These are phyloP conservation scores for Oligophagozyma castellii DNA, from an alignment of 1,139 yeast genomes.

Conservation along the genomic window DNA sequence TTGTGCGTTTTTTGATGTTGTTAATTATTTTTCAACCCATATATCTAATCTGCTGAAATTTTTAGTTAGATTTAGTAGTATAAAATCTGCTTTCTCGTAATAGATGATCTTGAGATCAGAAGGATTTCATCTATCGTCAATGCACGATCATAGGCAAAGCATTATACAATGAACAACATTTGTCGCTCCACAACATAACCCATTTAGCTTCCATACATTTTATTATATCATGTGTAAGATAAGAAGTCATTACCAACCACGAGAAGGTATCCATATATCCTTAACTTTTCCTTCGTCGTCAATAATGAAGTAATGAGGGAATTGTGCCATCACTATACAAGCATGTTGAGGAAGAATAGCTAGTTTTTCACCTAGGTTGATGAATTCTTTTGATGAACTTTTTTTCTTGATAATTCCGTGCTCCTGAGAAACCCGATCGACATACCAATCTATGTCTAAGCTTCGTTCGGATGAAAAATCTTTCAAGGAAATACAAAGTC, in stretches of 20 bases:
- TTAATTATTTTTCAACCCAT: no score
- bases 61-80: no score
- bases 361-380: conserved; percentile 39
- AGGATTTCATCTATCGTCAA: no score
- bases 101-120: no score
- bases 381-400: conserved; percentile 3
- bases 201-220: no score
- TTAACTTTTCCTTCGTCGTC: conserved; percentile 36
- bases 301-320: conserved; percentile 43
- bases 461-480: conserved; percentile 4
- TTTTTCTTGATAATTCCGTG: conserved; percentile 43
- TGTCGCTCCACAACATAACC: no score
- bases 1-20: no score
- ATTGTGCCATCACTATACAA: conserved; percentile 59
- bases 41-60: no score
- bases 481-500: conserved; percentile 23
- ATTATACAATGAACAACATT: no score
- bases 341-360: conserved; percentile 57
- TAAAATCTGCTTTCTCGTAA: no score
- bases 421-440: conserved; percentile 49
- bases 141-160: no score
- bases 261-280: conserved; percentile 63
- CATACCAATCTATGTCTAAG: conserved; percentile 31
- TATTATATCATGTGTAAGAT: no score
- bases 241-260: conserved; percentile 33